Base-by-base conservation (phyloP, 163 green algal genomes). In the Botryococcus braunii region DNA sequence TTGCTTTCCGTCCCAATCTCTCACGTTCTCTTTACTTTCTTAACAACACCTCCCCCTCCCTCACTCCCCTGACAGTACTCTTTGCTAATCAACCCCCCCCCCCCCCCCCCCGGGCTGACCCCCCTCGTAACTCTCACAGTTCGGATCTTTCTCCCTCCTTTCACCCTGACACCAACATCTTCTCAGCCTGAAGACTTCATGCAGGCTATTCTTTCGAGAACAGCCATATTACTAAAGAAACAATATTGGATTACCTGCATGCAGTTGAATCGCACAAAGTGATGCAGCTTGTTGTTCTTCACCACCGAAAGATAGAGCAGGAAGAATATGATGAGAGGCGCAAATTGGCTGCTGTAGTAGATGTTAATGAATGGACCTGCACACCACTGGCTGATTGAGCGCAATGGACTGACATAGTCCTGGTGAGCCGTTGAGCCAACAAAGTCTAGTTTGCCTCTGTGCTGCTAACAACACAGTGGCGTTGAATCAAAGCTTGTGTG, bases 271-370 rank as follows among this genome's bases (percentile, higher is more conserved):
- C 88, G 81, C 47, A 91, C 77, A 72, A 95, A 95, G 76, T 95
- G 87, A 58, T 85, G 82, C 35, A 93, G 68, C 71, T 85, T 89
- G 8, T 69, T 86, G 82, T 93, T 95, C 65, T 87, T 86, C 31
- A 95, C 84, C 32, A 95, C 79, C 1, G 75, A 69, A 23, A 93
- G 74, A 73, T 90, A 95, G 47, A 93, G 74, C 37, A 89, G 62
- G 74, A 95, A 95, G 79, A 95, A 95, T 41, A 92, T 77, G 38
- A 92, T 78, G 46, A 95, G 77, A 25, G 88, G 88, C 35, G 84
- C 82, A 75, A 91, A 89, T 65, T 88, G 78, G 66, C 77, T 86
- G 75, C 66, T 77, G 74, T 86, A 91, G 71, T 92, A 95, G n/a
- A 89, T 73, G 9, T 75, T 57, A 43, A 78, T 57, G 39, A 89